These are phyloP conservation scores for Pulveroboletus sp. DNA, from an alignment of 768 basidiomycete species.

Conservation along the genomic window DNA sequence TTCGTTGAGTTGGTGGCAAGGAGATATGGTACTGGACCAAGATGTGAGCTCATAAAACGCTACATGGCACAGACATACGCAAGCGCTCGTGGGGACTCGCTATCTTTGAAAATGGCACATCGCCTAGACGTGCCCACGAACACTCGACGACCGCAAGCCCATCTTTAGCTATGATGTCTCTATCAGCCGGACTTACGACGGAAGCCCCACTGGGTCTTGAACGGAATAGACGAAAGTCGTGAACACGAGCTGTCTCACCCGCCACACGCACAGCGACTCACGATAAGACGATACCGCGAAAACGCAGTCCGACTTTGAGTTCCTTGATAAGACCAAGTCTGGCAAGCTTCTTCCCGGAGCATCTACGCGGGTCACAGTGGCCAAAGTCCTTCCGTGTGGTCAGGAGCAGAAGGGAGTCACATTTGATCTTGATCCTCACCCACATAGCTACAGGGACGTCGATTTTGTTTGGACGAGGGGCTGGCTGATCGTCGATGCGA, in stretches of 20 bases:
- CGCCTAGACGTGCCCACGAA: conserved; percentile 94
- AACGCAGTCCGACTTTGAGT: conserved; percentile 78
- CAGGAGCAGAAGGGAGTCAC: background rate
- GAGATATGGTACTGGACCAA: conserved; percentile 78
- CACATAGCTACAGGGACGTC: conserved; percentile 92
- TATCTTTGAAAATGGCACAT: conserved; percentile 93
- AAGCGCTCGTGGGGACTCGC: conserved; percentile 89
- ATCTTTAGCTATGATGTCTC: conserved; percentile 62
- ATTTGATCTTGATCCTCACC: conserved; percentile 47
- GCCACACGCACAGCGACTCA: conserved; percentile 39
- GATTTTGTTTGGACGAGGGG: background rate
- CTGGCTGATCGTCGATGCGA: background rate
- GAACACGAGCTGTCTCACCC: background rate
- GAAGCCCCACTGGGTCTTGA: conserved; percentile 77
- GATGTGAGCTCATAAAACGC: background rate
- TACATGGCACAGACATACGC: conserved; percentile 44
- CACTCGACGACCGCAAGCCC: conserved; percentile 98
- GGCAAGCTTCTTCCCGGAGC: conserved; percentile 86
- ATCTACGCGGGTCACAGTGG: conserved; percentile 90
- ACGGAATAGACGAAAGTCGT: background rate
- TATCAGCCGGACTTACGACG: conserved; percentile 77
- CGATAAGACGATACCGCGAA: conserved; percentile 93
- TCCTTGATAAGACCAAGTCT: conserved; percentile 81
- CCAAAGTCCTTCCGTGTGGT: conserved; percentile 72
- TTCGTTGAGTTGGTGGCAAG: conserved; percentile 96